Conservation (phyloP, 208 protist genomes). For the Wallacemonas sp. region DNA sequence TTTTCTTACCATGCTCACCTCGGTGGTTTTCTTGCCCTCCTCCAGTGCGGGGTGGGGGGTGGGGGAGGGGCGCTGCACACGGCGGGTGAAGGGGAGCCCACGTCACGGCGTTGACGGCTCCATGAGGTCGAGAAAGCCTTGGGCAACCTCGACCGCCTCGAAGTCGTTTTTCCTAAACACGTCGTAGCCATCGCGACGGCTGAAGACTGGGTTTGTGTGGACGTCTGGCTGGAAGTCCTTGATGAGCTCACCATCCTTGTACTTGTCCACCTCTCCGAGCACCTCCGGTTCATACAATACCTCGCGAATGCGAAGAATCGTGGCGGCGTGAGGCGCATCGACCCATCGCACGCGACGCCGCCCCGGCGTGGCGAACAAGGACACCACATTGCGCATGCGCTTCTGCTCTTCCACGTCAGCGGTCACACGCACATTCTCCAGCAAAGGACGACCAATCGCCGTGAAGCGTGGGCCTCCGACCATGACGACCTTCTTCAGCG, state of each 20-base stretch:
- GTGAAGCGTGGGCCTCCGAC: conserved; percentile 85
- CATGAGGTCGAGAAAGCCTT: conserved; percentile 69
- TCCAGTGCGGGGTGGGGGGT: conserved; percentile 1
- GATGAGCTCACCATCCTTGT: conserved; percentile 45
- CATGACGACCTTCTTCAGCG: conserved; percentile 88
- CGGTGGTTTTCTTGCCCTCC: not conserved
- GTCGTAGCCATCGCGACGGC: conserved; percentile 59
- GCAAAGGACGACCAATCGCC: conserved; percentile 83
- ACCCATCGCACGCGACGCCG: conserved; percentile 67
- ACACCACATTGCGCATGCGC: conserved; percentile 85
- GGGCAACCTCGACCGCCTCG: conserved; percentile 57
- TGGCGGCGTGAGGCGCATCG: conserved; percentile 75
- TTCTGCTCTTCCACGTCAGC: conserved; percentile 91
- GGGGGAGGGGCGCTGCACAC: no score
- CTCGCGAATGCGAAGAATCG: conserved; percentile 77
- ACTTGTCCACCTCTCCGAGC: conserved; percentile 85
- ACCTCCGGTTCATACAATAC: conserved; percentile 73
- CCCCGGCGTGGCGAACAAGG: conserved; percentile 68
- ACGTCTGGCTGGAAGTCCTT: conserved; percentile 34
- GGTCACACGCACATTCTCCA: conserved; percentile 58
- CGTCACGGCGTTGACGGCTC: not conserved
- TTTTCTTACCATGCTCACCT: no score
- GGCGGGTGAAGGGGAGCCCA: not conserved
- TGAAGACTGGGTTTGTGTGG: conserved; percentile 70
- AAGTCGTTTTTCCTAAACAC: conserved; percentile 58